phyloP scores from a whole-genome alignment of 139 green algal species.

The Chlorella sp. region DNA sequence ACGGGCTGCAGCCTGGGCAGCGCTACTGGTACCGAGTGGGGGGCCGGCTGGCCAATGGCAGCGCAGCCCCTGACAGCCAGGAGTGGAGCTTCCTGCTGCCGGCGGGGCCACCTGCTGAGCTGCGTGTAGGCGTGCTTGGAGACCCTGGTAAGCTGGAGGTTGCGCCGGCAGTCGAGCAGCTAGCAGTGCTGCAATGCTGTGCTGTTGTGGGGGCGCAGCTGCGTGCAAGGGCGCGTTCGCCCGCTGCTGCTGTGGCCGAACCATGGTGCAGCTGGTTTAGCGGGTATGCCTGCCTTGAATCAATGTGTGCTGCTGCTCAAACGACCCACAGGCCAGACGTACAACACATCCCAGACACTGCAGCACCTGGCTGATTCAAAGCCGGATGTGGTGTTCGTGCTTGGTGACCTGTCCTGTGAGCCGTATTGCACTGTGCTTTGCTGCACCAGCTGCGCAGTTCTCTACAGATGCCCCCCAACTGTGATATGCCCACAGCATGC shows the following conservation, averaged over 20 bases:
- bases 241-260: too few species aligned
- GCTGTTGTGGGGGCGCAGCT: too few species aligned
- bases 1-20: neutral
- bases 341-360: neutral
- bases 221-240: too few species aligned
- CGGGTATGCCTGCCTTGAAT: too few species aligned
- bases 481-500: too few species aligned
- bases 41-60: neutral
- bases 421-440: too few species aligned
- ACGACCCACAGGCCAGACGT: neutral
- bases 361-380: neutral
- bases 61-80: neutral
- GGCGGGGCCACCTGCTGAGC: neutral
- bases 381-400: neutral
- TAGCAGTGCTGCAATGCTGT: too few species aligned
- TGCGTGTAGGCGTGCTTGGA: neutral
- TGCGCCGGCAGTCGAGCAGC: too few species aligned
- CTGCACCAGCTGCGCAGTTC: too few species aligned
- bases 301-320: too few species aligned
- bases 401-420: conserved; percentile 1
- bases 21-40: neutral
- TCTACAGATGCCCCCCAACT: too few species aligned
- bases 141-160: neutral
- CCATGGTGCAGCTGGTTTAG: too few species aligned
- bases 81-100: neutral